Percentiles rank a stretch among this genome's conserved stretches.
Conservation (phyloP, 495 filamentous ascomycete species). For the Aspergillus affinis region DNA sequence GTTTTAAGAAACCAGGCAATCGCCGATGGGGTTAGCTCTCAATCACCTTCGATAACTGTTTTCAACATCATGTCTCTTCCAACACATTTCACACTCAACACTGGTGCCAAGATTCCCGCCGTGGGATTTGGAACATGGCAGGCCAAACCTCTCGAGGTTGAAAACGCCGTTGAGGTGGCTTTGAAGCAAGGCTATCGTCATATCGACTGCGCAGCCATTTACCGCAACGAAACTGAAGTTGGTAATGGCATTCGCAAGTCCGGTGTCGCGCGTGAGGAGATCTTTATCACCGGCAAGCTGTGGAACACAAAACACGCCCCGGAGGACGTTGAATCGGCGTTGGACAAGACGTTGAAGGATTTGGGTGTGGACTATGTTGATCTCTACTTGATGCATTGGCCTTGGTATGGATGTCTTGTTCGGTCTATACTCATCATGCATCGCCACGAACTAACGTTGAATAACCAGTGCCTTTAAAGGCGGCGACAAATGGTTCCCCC, state of each 20-base stretch:
- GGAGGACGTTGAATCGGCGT: constrained; percentile 40
- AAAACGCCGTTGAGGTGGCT: constrained; percentile 36
- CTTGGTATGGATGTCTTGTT: constrained; percentile 21
- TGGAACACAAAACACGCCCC: constrained; percentile 39
- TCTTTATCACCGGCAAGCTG: constrained; percentile 77
- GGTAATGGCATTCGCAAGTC: constrained; percentile 59
- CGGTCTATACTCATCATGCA: not conserved
- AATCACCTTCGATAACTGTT: not conserved
- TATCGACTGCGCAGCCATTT: constrained; percentile 69
- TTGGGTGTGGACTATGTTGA: constrained; percentile 69
- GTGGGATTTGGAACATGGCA: constrained; percentile 40
- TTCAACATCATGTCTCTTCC: constrained; percentile 29
- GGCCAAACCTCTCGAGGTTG: constrained; percentile 34
- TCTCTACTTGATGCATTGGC: constrained; percentile 71
- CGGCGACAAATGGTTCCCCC: constrained; percentile 39
- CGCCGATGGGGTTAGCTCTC: not conserved
- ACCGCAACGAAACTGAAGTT: constrained; percentile 68
- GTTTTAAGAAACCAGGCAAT: too few relatives aligned
- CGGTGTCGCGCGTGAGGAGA: constrained; percentile 57
- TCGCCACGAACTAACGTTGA: not conserved
- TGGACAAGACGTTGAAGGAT: constrained; percentile 53
- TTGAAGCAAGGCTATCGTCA: constrained; percentile 66
- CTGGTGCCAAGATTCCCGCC: constrained; percentile 39
- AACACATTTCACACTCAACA: constrained; percentile 45
- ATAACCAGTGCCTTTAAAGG: constrained; percentile 24